phyloP scores from a whole-genome alignment of 2,329 filamentous ascomycete species.

The Colletotrichum sansevieriae region DNA sequence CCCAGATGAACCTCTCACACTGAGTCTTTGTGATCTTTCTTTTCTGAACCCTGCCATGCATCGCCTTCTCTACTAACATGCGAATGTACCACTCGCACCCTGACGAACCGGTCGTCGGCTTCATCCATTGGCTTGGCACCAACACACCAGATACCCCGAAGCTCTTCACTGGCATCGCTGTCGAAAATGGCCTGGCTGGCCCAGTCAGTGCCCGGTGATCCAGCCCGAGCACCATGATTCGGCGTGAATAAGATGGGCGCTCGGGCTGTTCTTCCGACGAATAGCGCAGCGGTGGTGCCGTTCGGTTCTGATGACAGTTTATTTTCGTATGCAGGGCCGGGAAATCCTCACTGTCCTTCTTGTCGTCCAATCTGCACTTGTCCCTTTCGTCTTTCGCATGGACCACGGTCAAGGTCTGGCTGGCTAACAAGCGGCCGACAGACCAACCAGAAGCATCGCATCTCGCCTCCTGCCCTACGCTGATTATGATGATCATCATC shows the following conservation, averaged over 20 bases:
- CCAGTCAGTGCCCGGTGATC: constrained; percentile 22
- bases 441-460: not conserved
- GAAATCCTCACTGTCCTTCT: not conserved
- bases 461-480: constrained; percentile 18
- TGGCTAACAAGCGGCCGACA: not conserved
- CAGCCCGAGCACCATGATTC: constrained; percentile 10
- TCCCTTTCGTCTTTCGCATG: not conserved
- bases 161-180: too few relatives aligned
- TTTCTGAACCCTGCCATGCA: not conserved
- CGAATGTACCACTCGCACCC: not conserved
- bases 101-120: constrained; percentile 15
- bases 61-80: too few relatives aligned
- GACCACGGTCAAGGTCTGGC: constrained; percentile 1
- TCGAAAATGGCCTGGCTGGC: not conserved
- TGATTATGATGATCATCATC: constrained; percentile 28
- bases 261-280: constrained; percentile 8
- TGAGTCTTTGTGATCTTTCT: too few relatives aligned
- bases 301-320: constrained; percentile 30
- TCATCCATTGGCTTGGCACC: constrained; percentile 28
- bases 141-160: not conserved
- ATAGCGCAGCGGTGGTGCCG: not conserved
- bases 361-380: constrained; percentile 8
- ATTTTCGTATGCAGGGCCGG: constrained; percentile 24
- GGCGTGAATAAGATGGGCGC: not conserved
- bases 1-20: constrained; percentile 34